Base-by-base conservation (phyloP, 805 yeast species). In the Clavispora phyllophila region DNA sequence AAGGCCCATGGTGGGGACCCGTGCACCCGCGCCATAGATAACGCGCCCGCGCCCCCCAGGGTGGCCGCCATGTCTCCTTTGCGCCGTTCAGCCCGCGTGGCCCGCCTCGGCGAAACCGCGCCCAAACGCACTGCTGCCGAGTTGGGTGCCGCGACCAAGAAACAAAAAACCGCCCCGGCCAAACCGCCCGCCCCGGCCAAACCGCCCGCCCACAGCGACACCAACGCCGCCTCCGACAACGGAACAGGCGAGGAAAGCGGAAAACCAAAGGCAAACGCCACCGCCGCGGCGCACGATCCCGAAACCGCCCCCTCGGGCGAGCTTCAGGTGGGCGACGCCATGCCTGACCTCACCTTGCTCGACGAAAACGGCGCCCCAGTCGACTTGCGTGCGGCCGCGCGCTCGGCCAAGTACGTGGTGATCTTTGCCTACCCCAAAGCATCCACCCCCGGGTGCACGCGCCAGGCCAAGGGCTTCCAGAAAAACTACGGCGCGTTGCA, bases 381-480 rank as follows among this genome's bases (percentile, higher is more conserved):
- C 39, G 51, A 55, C 25, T 59, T 70, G 43, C 41, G 37, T 17
- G 62, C 62, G 26, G 63, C 53, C 24, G 66, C 70, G 37, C 49
- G 51, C 24, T 53, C 57, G 20, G 48, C 62, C 24, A 67, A 65
- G 51, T 67, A 58, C 41, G 41, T 70, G 46, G 68, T 70, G 20
- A 64, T 70, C 32, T 70, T 70, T 43, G 85, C 96, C 15, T 91
- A 90, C 59, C 98, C 98, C 41, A 83, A 76, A 57, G 98, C 98
- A 0, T 80, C 84, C 20, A 91, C 98, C 0, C 96, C 96, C 1
- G 99, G 99, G 3, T 93, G 99, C 64, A 91, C 99, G 1, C 78
- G 88, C 54, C 99, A 91, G 66, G 97, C 90, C 2, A 77, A 85
- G 60, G 96, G 96, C 0, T 93, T 84, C 61, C 81, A 93, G 54